A percentile compares a stretch with the other conserved stretches of the same genome.
phyloP scores from a whole-genome alignment of 106 monocot species.

The Vanilla planifolia region DNA sequence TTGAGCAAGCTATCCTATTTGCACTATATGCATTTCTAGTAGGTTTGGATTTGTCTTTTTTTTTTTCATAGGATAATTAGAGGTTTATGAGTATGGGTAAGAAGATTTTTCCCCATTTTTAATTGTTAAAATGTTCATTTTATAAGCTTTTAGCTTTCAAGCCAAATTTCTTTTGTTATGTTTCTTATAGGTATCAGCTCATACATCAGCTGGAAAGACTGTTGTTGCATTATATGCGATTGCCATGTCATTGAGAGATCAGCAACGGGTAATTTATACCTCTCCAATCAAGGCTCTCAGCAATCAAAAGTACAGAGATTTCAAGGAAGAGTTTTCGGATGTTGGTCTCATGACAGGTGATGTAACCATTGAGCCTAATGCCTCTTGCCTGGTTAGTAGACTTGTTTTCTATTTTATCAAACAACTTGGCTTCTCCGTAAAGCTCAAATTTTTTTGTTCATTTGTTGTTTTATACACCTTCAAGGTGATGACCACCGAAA shows the following conservation, averaged over 20 bases:
- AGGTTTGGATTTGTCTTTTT: no score
- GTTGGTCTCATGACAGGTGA: slow-evolving; percentile 99
- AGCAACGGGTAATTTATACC: slow-evolving; percentile 92
- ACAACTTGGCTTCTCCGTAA: neutral
- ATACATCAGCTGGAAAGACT: slow-evolving; percentile 98
- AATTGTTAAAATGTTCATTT: no score
- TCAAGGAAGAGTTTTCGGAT: slow-evolving; percentile 92
- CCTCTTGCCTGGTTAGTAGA: slow-evolving; percentile 82
- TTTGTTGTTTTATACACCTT: neutral
- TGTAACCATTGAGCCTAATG: slow-evolving; percentile 94
- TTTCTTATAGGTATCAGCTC: slow-evolving; percentile 73
- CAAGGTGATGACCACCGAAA: slow-evolving; percentile 98
- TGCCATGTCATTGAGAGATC: slow-evolving; percentile 78
- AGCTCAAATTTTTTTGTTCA: neutral
- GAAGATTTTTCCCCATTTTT: no score
- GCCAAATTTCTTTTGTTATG: neutral
- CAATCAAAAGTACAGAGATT: slow-evolving; percentile 97
- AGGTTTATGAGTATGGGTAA: no score
- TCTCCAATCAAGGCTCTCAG: slow-evolving; percentile 97
- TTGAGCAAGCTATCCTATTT: no score
- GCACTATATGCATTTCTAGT: no score
- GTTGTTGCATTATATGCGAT: slow-evolving; percentile 92
- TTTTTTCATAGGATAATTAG: no score
- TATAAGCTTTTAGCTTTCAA: no score
- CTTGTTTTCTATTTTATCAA: neutral